Evolutionary conservation across 257 asterid species (phyloP), one percentile per base, ranked within the genome.

Genomic region (Galeopsis tetrahit): DNA sequence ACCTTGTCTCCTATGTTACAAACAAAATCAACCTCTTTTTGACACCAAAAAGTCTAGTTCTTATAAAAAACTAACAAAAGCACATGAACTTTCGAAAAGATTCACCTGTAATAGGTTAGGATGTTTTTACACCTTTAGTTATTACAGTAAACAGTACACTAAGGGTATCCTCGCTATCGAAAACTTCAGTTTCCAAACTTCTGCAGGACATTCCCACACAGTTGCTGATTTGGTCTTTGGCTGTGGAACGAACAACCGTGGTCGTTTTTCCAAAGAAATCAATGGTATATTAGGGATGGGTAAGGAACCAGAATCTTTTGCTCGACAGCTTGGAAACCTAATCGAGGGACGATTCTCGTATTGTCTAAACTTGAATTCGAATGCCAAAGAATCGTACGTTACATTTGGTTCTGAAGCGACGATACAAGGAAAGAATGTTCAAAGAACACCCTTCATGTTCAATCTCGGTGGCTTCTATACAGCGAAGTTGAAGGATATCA

Each of bases 1-100:
- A 34, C 89, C 89, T 3, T 84, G 86, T 39, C 0, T 6, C 0
- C 2, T 2, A 5, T 82, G 85, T 62, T 79, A 65, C 8, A n/a
- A 65, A 1, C 86, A 84, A 56, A 9, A 32, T 0, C 2, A 7
- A 0, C 84, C 82, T 7, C 6, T 84, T 5, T 84, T 84, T 46
- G 34, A 70, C 14, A 70, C 82, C 0, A 34, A 4, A 0, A 40
- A 21, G 33, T 77, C 82, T 8, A 36, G 48, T 11, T 63, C 77
- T 7, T 79, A 74, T 46, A 66, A 4, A 52, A 0, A 1, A 7
- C 8, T 82, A 15, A 0, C 60, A 4, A 10, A 1, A 15, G 34
- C 2, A 0, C 63, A 82, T 3, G 51, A 48, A 4, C 79, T 76
- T 0, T 66, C 81, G 1, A 72, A 59, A 4, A 0, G 1, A 3